Base-by-base conservation (phyloP, 306 rosid genomes). In the Cyamopsis tetragonoloba region DNA sequence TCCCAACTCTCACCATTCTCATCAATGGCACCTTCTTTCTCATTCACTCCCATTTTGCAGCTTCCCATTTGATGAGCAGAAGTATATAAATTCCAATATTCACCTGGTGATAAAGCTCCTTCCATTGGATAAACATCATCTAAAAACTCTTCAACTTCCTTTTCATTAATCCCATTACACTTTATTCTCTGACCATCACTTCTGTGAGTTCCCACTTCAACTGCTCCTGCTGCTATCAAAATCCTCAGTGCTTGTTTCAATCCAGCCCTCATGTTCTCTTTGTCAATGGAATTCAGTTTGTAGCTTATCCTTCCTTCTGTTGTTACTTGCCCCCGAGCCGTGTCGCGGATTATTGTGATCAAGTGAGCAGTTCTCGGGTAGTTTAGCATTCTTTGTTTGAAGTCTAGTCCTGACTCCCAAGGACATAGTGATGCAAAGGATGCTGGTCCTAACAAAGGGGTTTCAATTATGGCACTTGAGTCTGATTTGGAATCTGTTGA, bases 31-130 rank as follows among this genome's bases (percentile, higher is more conserved):
- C 96, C 84, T 78, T 86, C 85, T 34, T 78, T 76, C 54, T 85
- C 86, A 55, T 53, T 85, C 13, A 39, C 41, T n/a, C 97, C 89
- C 88, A 91, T 88, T 57, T 82, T 88, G 30, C 95, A 91, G 77
- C 96, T 91, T 13, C 97, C 91, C 85, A 88, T 83, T 57, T 91
- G 97, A 75, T 91, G 96, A 5, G 97, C 95, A 24, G 89, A 82
- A 30, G 65, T 18, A 34, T 81, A 79, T 1, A 44, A 2, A 38
- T 78, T 73, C 93, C 89, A 91, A 5, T 79, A 31, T 46, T 84
- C 66, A n/a, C 68, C 75, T 35, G 62, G 34, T 55, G 81, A 85
- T 18, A 76, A 37, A 11, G 87, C 81, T 7, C 91, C 89, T 4
- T 72, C 81, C 34, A 42, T 65, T 4, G 82, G 78, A 66, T 0